phyloP scores from a whole-genome alignment of 148 eudicot genomes.

The Cornus suecica region DNA sequence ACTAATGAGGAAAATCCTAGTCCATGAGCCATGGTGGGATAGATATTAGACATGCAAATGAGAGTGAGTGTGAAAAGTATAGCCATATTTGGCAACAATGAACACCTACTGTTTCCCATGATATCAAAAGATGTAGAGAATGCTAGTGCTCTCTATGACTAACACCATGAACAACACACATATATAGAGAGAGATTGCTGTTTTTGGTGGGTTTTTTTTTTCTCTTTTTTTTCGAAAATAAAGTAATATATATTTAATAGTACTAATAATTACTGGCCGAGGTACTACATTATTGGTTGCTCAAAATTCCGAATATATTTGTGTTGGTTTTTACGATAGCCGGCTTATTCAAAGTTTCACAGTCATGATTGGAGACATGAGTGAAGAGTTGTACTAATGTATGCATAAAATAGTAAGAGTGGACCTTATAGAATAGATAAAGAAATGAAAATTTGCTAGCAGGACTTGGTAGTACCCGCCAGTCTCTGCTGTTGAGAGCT shows the following conservation, averaged over 20 bases:
- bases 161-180: background rate
- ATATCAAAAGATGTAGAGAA: background rate
- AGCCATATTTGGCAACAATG: background rate
- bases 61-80: background rate
- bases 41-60: background rate
- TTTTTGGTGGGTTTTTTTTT: background rate
- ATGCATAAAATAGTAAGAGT: background rate
- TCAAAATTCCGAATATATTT: no score
- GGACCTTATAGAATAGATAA: background rate
- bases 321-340: background rate
- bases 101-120: background rate
- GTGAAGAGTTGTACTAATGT: background rate
- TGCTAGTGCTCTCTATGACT: background rate
- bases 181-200: background rate
- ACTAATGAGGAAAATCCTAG: background rate
- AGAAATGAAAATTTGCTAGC: no score
- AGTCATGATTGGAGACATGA: background rate
- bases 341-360: background rate
- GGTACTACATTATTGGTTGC: no score
- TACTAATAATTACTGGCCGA: no score
- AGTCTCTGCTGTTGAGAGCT: background rate
- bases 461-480: background rate
- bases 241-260: no score
- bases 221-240: no score
- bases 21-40: background rate